These are phyloP conservation scores for Fusarium buxicola DNA, from an alignment of 2,329 filamentous ascomycete genomes.

Conservation along the genomic window DNA sequence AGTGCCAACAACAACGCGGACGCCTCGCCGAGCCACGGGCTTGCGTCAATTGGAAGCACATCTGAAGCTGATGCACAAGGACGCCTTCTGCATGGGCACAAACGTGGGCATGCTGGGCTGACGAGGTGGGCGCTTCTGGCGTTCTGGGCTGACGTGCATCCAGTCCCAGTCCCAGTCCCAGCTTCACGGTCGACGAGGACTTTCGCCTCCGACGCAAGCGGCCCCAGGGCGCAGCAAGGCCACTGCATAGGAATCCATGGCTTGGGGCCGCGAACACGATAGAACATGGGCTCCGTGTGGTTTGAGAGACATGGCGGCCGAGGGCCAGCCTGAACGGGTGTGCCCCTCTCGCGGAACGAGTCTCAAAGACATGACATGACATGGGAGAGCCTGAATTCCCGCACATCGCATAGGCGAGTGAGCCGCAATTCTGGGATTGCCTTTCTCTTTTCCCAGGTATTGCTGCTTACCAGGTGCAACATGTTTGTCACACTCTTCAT, in stretches of 20 bases:
- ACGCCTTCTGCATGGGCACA: slow-evolving; percentile 9
- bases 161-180: slow-evolving; percentile 11
- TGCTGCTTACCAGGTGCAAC: slow-evolving; percentile 22
- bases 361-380: slow-evolving; percentile 21
- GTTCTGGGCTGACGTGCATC: slow-evolving; percentile 22
- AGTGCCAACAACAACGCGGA: slow-evolving; percentile 1
- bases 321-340: slow-evolving; percentile 5
- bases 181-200: slow-evolving; percentile 25
- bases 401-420: slow-evolving; percentile 25
- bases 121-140: slow-evolving; percentile 19
- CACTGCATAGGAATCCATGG: slow-evolving; percentile 31
- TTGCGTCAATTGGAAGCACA: slow-evolving; percentile 20
- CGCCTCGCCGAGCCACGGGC: slow-evolving; percentile 5
- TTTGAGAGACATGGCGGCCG: slow-evolving; percentile 32
- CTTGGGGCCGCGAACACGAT: slow-evolving; percentile 25
- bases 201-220: slow-evolving; percentile 2
- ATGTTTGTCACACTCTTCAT: slow-evolving; percentile 22
- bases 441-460: slow-evolving; percentile 1
- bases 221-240: slow-evolving; percentile 16
- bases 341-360: slow-evolving; percentile 13
- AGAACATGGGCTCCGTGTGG: slow-evolving; percentile 24
- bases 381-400: slow-evolving; percentile 23
- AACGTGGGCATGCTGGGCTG: slow-evolving; percentile 7
- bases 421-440: slow-evolving; percentile 9
- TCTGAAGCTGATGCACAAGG: slow-evolving; percentile 3